Base-by-base conservation (phyloP, 768 basidiomycete genomes). In the Termitomyces sp. region DNA sequence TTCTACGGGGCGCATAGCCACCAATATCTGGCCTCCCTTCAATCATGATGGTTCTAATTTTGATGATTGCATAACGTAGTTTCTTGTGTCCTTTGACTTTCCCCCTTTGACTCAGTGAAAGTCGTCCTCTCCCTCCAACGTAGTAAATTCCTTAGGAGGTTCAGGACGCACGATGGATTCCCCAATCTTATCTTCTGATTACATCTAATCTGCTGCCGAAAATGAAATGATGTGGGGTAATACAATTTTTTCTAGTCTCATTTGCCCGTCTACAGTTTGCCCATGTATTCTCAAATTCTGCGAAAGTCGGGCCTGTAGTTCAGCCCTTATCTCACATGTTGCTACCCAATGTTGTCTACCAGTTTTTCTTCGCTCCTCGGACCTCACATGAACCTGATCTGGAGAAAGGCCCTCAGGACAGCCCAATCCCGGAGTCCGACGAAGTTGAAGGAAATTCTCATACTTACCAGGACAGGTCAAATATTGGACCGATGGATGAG, bases 341-440 rank as follows among this genome's bases (percentile, higher is more conserved):
- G 62, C 55, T 65, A 32, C 48, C 45, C 17, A 65, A 65, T 55
- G 59, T 61, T 20, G 57, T 61, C 53, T 63, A 60, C 40, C 61
- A 65, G 37, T 64, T 66, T 37, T 63, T 67, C 42, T 60, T 66
- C 31, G 63, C 61, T 53, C 56, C 55, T 29, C 37, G 50, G n/a
- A 49, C 40, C 55, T 36, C 52, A n/a, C 55, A 57, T 34, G 17
- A 63, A 46, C 48, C 38, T 14, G 66, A 68, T 47, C 63, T 63
- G 15, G 68, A 68, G 43, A 65, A 59, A 49, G 68, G 68, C 50
- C 56, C 45, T 51, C 49, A 50, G 31, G 15, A 42, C 17, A 56
- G 47, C 17, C 10, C 12, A 47, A 55, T n/a, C 20, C 20, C 20
- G 15, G 58, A 56, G 2, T 15, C 20, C 38, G 20, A 38, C 7